Evolutionary conservation across 352 stramenopile species (phyloP), one percentile per base, ranked within the genome.

Genomic region (Globisporangium mamillatum): DNA sequence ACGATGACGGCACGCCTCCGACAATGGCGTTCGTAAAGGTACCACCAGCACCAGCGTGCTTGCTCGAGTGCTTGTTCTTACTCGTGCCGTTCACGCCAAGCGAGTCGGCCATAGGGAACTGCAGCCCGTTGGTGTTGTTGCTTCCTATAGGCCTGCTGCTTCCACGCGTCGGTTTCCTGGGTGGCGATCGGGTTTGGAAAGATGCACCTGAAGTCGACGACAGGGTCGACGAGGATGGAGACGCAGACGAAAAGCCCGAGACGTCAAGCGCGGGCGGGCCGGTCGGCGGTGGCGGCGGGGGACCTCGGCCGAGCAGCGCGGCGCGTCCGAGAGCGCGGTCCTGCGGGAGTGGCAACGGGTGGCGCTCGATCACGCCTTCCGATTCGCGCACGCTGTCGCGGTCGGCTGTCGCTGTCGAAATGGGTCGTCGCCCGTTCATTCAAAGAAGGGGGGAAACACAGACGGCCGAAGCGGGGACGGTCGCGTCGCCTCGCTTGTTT

Each of bases 341-440:
- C 22, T 66, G 38, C 14, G 67, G 44, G 2, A 67, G 60, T 52
- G 44, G 44, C 44, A 52, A 24, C 4, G 67, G 67, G 41, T 67
- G 60, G 52, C 53, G 67, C 53, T 72, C 67, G 41, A 72, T 72
- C 27, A 72, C 67, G 61, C 67, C 67, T 48, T 72, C 67, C 2
- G 67, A 72, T 22, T 56, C 60, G 38, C 60, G 66, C 41, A 61
- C 63, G n/a, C 53, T 67, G 41, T 68, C 62, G 53, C 67, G 67
- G 41, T 59, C 64, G n/a, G 34, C 32, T 38, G 55, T 32, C 18
- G 20, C 55, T 34, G 56, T 48, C 22, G 32, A 50, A 62, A 50
- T 62, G 34, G 56, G 56, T 36, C 10, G 56, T 48, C 56, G 56
- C 32, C 56, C 56, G 56, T 50, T 50, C 56, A 62, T 62, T 27